Percentiles rank a stretch among this genome's conserved stretches.
phyloP scores from a whole-genome alignment of 2,329 filamentous ascomycete genomes.

The Cytospora paraplurivora region DNA sequence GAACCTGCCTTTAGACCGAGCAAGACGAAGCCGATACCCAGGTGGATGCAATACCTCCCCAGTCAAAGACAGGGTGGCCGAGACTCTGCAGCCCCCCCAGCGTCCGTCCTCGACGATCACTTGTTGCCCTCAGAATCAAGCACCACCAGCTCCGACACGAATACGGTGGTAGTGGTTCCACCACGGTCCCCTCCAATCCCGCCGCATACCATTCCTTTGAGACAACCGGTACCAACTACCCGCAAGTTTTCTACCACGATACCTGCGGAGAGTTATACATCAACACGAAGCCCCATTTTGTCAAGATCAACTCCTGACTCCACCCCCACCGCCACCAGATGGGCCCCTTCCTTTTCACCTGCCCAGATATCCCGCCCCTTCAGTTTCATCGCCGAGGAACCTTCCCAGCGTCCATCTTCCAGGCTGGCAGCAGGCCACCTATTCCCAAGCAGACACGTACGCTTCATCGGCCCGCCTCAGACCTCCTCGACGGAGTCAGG shows the following conservation, averaged over 20 bases:
- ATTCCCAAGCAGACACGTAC: constrained; percentile 18
- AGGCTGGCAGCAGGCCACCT: constrained; percentile 2
- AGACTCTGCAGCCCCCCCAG: constrained; percentile 6
- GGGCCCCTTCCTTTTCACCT: background rate
- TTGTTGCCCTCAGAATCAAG: constrained; percentile 16
- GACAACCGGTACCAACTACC: background rate
- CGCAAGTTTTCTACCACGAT: background rate
- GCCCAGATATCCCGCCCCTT: constrained; percentile 17
- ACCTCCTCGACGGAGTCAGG: background rate
- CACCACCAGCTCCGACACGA: background rate
- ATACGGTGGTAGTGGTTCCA: background rate
- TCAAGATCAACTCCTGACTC: background rate
- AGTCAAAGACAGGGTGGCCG: constrained; percentile 21
- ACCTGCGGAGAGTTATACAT: background rate
- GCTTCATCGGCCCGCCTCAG: constrained; percentile 12
- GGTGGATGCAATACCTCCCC: constrained; percentile 45
- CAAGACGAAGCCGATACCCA: constrained; percentile 54
- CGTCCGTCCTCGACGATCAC: constrained; percentile 22
- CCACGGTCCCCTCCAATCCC: constrained; percentile 15
- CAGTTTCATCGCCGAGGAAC: constrained; percentile 25
- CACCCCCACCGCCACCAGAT: background rate
- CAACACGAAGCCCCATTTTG: background rate
- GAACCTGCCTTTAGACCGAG: constrained; percentile 50
- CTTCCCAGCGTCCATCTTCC: constrained; percentile 23
- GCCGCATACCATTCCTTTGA: constrained; percentile 5